phyloP scores from a whole-genome alignment of 345 rosid species.

The Iberis pinnata region DNA sequence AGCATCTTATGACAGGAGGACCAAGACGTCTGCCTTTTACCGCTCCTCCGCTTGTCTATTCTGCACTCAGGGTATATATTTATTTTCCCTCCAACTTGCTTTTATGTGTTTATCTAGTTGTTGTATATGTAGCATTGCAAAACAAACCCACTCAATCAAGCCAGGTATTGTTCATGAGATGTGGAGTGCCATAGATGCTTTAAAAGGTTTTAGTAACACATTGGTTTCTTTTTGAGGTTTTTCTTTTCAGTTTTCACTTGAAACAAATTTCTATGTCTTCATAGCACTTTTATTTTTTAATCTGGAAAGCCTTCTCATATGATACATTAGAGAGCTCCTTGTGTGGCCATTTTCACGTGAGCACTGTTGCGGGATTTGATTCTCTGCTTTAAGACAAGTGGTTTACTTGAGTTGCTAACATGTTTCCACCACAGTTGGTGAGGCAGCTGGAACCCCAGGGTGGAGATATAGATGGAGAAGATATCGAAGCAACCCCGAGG shows the following conservation, averaged over 20 bases:
- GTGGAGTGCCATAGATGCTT: not conserved
- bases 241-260: too few relatives aligned
- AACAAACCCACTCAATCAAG: slow-evolving; percentile 4
- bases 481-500: slow-evolving; percentile 53
- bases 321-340: not conserved
- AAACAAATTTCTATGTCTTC: too few relatives aligned
- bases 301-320: too few relatives aligned
- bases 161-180: not conserved
- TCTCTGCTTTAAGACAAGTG: slow-evolving; percentile 1
- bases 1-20: slow-evolving; percentile 75
- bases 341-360: not conserved
- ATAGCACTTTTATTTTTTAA: too few relatives aligned
- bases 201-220: not conserved
- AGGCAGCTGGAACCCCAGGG: slow-evolving; percentile 59
- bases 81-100: slow-evolving; percentile 1
- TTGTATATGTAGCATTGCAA: not conserved
- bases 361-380: not conserved
- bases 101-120: slow-evolving; percentile 7
- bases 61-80: slow-evolving; percentile 60
- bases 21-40: slow-evolving; percentile 67
- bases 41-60: slow-evolving; percentile 65
- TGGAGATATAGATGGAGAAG: slow-evolving; percentile 62
- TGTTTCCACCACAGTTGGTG: slow-evolving; percentile 52
- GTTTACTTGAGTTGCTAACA: slow-evolving; percentile 8
- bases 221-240: not conserved